Conservation (phyloP, 2,329 filamentous ascomycete species). For the Zymoseptoria tritici region DNA sequence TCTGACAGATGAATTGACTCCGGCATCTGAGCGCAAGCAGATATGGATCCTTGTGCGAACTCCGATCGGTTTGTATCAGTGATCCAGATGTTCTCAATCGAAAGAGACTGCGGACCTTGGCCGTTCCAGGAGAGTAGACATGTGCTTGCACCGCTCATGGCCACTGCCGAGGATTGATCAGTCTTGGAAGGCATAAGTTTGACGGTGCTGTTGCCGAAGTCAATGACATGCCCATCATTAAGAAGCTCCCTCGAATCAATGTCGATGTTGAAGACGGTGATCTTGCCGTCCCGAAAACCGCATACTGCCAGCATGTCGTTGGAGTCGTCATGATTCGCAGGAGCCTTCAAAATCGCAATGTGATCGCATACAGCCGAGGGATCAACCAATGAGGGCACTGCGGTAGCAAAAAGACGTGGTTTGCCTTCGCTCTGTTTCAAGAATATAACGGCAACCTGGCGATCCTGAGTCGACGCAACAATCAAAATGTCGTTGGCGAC, state of each 20-base stretch:
- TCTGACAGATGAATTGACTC: constrained; percentile 12
- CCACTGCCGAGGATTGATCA: constrained; percentile 13
- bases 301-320: constrained; percentile 16
- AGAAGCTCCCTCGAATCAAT: constrained; percentile 2
- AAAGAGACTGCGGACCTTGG: constrained; percentile 2
- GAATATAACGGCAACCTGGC: constrained; percentile 7
- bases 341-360: constrained; percentile 14
- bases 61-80: constrained; percentile 23
- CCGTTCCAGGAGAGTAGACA: constrained; percentile 22
- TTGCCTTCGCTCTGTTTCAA: constrained; percentile 1
- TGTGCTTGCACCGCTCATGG: constrained; percentile 20
- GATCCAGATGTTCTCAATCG: constrained; percentile 23
- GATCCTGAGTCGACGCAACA: constrained; percentile 9
- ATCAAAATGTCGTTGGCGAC: constrained; percentile 4
- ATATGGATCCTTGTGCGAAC: constrained; percentile 19
- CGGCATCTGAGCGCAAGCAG: constrained; percentile 19
- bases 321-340: not conserved
- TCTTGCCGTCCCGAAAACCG: constrained; percentile 25
- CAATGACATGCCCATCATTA: constrained; percentile 5
- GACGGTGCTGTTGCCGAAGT: constrained; percentile 22
- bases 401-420: constrained; percentile 1
- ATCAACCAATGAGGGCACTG: constrained; percentile 2
- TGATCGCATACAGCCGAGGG: constrained; percentile 18
- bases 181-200: constrained; percentile 14
- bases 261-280: constrained; percentile 14